These are phyloP conservation scores for Sphaerulina vaccinii DNA, from an alignment of 2,329 filamentous ascomycete species.

Conservation along the genomic window DNA sequence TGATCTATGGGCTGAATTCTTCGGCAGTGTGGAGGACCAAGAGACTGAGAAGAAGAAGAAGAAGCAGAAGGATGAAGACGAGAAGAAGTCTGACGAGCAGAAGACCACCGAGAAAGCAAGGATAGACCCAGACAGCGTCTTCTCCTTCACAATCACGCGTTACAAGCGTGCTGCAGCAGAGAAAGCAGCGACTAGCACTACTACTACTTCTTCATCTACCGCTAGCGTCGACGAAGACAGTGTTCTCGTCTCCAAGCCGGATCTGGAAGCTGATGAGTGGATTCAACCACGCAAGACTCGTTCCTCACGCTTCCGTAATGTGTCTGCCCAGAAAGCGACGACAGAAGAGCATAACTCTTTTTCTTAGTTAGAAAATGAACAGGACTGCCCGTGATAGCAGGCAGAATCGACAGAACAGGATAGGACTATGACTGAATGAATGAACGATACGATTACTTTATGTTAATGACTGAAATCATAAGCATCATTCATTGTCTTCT, in stretches of 20 bases:
- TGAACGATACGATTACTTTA: too few relatives aligned
- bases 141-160: conserved; percentile 14
- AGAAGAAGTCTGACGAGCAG: neutral
- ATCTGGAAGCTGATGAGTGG: neutral
- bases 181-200: neutral
- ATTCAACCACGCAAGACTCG: too few relatives aligned
- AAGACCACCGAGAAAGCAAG: neutral
- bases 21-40: conserved; percentile 10
- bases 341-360: neutral
- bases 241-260: neutral
- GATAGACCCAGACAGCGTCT: conserved; percentile 7
- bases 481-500: too few relatives aligned
- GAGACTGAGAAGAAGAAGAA: neutral
- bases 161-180: neutral
- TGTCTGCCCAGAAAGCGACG: neutral
- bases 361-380: too few relatives aligned
- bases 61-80: neutral
- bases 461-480: too few relatives aligned
- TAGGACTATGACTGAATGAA: too few relatives aligned
- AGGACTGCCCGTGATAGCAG: too few relatives aligned
- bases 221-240: neutral
- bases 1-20: conserved; percentile 14
- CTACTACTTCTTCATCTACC: neutral
- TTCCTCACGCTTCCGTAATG: neutral
- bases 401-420: too few relatives aligned